A percentile compares a stretch with the other conserved stretches of the same genome.
phyloP scores from a whole-genome alignment of 305 asterid genomes.

The Withania somnifera region DNA sequence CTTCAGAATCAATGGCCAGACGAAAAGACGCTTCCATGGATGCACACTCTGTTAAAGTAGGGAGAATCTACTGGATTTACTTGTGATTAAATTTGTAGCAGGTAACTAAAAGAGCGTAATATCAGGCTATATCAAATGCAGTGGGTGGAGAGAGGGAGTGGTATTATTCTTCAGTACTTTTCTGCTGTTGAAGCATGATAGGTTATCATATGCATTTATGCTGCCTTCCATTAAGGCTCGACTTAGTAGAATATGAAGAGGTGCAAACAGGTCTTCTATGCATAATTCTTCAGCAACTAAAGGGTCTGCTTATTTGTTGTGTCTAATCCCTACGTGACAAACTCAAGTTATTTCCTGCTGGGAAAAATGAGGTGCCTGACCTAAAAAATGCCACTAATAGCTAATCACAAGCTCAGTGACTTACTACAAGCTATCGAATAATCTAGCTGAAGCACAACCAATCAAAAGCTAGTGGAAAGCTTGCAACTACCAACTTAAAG shows the following conservation, averaged over 20 bases:
- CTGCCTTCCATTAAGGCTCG: neutral
- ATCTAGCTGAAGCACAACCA: neutral
- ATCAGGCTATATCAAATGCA: neutral
- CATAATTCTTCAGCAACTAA: neutral
- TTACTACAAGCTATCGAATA: neutral
- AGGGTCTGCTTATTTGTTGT: neutral
- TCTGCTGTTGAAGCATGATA: neutral
- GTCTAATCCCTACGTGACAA: neutral
- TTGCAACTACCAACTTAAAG: neutral
- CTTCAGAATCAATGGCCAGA: neutral
- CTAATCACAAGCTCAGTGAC: neutral
- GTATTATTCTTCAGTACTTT: neutral
- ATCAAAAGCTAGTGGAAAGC: neutral
- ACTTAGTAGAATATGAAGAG: neutral
- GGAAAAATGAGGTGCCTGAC: neutral
- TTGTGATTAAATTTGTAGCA: neutral
- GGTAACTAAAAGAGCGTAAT: neutral
- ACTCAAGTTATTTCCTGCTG: neutral
- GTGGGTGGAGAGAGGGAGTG: neutral
- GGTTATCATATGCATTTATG: neutral
- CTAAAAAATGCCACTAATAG: neutral
- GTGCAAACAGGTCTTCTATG: neutral
- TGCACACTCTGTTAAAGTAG: neutral
- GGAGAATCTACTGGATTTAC: neutral
- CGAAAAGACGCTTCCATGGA: neutral